A percentile compares a stretch with the other conserved stretches of the same genome.
phyloP scores from a whole-genome alignment of 805 yeast species.

The Hemisphaericaspora nanyangensis region DNA sequence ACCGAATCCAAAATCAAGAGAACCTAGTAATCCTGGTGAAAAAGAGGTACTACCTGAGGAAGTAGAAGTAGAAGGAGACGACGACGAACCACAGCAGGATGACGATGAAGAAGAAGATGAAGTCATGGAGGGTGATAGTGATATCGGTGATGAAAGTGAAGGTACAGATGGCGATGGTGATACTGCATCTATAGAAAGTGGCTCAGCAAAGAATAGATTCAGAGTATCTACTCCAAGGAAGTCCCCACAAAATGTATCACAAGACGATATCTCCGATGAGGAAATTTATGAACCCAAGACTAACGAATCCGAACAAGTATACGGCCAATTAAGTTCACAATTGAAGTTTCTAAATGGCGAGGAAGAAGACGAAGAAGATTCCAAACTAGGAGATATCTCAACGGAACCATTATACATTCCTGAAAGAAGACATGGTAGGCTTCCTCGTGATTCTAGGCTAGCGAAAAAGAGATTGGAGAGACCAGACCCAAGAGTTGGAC shows the following conservation, averaged over 20 bases:
- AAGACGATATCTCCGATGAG: conserved; percentile 12
- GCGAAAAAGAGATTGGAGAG: not conserved
- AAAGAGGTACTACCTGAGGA: too few relatives aligned
- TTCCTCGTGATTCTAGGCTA: conserved; percentile 1
- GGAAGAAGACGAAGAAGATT: not conserved
- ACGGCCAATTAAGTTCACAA: not conserved
- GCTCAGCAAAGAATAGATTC: conserved; percentile 10
- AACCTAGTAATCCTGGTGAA: too few relatives aligned
- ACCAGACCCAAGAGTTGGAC: too few relatives aligned
- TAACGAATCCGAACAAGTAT: conserved; percentile 3
- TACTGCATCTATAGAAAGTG: conserved; percentile 15
- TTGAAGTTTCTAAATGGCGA: not conserved
- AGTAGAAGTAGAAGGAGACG: conserved; percentile 8
- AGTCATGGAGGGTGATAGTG: conserved; percentile 21
- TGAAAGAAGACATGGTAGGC: not conserved
- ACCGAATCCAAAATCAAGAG: conserved; percentile 2
- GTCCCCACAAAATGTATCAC: conserved; percentile 9
- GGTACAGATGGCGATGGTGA: conserved; percentile 13
- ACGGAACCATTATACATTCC: not conserved
- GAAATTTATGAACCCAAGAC: conserved; percentile 7
- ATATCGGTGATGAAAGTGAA: conserved; percentile 18
- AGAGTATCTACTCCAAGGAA: conserved; percentile 11
- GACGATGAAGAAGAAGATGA: conserved; percentile 11
- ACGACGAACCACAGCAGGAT: too few relatives aligned
- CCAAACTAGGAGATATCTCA: not conserved